Evolutionary conservation across 192 early-diverging fungal genomes (phyloP).

Genomic region (Allomyces arbusculus): DNA sequence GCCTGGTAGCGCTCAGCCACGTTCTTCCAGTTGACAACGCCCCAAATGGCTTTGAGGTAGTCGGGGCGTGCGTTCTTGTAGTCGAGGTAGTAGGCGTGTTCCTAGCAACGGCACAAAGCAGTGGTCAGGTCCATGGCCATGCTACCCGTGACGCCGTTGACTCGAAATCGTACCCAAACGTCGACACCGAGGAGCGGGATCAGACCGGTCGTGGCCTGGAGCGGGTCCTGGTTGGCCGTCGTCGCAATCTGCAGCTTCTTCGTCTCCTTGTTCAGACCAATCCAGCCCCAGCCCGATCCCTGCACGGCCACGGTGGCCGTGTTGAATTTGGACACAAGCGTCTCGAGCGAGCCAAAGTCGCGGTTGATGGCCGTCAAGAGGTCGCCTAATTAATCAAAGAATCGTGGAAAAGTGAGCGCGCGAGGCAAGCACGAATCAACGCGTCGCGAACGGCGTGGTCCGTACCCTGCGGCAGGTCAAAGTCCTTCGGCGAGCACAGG

Average conservation of each 20-base stretch:
- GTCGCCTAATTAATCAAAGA: constrained; percentile 6
- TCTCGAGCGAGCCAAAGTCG: constrained; percentile 67
- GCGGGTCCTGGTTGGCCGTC: constrained; percentile 76
- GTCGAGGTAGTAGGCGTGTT: constrained; percentile 79
- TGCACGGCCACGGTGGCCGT: constrained; percentile 61
- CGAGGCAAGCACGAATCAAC: background rate
- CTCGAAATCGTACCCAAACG: constrained; percentile 75
- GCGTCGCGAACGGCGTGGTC: background rate
- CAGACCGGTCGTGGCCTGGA: constrained; percentile 26
- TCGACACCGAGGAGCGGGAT: constrained; percentile 78
- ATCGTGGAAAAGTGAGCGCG: too few species aligned
- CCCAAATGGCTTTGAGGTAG: constrained; percentile 87
- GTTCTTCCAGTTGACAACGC: constrained; percentile 94
- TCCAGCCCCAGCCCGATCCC: constrained; percentile 94
- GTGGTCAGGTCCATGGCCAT: background rate
- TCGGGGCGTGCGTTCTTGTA: constrained; percentile 96
- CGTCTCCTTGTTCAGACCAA: constrained; percentile 62
- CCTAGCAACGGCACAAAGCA: background rate
- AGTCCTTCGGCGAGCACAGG: constrained; percentile 52
- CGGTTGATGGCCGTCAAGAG: constrained; percentile 53
- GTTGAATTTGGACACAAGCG: constrained; percentile 56
- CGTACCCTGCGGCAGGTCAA: constrained; percentile 3
- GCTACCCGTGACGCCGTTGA: background rate
- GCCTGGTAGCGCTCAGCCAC: constrained; percentile 67
- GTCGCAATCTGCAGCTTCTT: constrained; percentile 69